Base-by-base conservation (phyloP, 2,329 filamentous ascomycete genomes). In the Clarireedia hainanense region DNA sequence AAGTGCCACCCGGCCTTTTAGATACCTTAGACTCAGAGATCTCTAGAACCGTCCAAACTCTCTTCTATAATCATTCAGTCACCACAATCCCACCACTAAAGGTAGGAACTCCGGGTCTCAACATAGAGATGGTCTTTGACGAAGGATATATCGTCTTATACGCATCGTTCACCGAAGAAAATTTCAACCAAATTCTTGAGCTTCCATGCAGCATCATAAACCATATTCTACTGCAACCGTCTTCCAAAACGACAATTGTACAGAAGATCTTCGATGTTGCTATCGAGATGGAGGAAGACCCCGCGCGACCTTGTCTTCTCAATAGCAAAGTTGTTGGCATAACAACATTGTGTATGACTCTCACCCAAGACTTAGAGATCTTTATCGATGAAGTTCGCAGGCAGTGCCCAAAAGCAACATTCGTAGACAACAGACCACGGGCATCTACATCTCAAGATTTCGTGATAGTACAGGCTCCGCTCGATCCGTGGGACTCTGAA, bases 181-280 rank as follows among this genome's bases (percentile, higher is more conserved):
- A 47, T 7, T 56, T 58, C 24, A 52, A 58, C 39, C 58, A 61
- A 39, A 50, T 49, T 36, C 54, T 57, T 4, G 51, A 61, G 43
- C 30, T 58, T 14, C 50, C 53, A 23, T 45, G 50, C 20, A 34
- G 15, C 2, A 30, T 34, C 17, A 39, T 60, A 45, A 26, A 34
- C 5, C 24, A 46, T 12, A 36, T 60, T 17, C 24, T 14, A 20
- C 34, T 50, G 10, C 42, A 46, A 26, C 45, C 17, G 9, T 53
- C 30, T 26, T 12, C 6, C 20, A 37, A 12, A 47, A 7, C 10
- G 27, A 45, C 5, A 34, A 5, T 12, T 6, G n/a, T 9, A 49
- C 30, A 45, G 30, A 40, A 39, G 17, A 27, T 50, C 6, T n/a
- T 34, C 12, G 23, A 46, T 39, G 6, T 55, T 1, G 12, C 37